Base-by-base conservation (phyloP, 345 rosid genomes). In the Populus alba region DNA sequence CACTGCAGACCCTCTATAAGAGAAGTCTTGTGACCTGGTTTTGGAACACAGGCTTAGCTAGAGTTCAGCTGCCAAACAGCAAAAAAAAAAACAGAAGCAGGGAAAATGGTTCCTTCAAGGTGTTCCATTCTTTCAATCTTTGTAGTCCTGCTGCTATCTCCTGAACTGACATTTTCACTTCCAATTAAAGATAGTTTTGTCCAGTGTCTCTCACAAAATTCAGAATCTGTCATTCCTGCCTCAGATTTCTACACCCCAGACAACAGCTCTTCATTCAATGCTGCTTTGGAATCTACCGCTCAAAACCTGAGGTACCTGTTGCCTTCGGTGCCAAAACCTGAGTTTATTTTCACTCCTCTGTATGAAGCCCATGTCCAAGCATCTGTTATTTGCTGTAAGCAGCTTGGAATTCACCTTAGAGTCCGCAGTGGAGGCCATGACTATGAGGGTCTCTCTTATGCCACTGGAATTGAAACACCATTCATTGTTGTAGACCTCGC, bases 391-490 rank as follows among this genome's bases (percentile, higher is more conserved):
- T 82, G 84, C 65, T 49, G 78, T 4, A 78, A 74, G 8, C 27
- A 41, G 29, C 79, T 82, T 2, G 78, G 75, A 23, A 74, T 82
- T 33, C 76, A 78, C 51, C 76, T 74, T 11, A 12, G 78, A 17
- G 31, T 82, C 38, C 84, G 84, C 0, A 82, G 84, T 15, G 82
- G 82, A 1, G 82, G 82, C 35, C 82, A 80, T 70, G 78, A 80
- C 22, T 75, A 80, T 10, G 82, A 80, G 25, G 82, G 78, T 55
- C 66, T 80, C n/a, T 75, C 82, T 27, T 80, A 75, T 37, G 75
- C 29, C 7, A 69, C 82, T 4, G 37, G 69, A 59, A 75, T 70
- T 25, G 75, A 78, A 49, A 12, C 33, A 1, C 82, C 75, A 20
- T 80, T 74, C 38, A 70, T 80, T 11, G 12, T 80, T 39, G 25